A percentile compares a stretch with the other conserved stretches of the same genome.
Conservation (phyloP, 768 basidiomycete genomes). For the Suillus spraguei region DNA sequence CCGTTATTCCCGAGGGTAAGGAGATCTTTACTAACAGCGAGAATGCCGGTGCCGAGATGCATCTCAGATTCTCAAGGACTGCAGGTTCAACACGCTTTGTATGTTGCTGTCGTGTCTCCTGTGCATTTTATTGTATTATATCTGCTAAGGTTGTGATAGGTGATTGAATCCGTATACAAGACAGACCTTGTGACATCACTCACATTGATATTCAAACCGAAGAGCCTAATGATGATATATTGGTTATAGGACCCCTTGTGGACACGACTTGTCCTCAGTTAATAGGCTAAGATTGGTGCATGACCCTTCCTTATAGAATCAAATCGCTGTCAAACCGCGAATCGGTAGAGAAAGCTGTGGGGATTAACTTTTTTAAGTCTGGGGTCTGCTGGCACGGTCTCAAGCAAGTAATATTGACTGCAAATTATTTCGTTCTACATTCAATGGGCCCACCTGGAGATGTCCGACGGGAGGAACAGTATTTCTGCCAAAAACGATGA, state of each 20-base stretch:
- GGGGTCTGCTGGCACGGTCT: background rate
- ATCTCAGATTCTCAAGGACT: background rate
- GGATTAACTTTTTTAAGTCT: background rate
- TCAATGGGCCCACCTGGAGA: background rate
- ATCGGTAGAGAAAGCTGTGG: background rate
- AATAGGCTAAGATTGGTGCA: background rate
- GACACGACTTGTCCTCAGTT: background rate
- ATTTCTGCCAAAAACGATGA: background rate
- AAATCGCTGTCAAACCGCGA: background rate
- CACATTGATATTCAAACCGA: background rate
- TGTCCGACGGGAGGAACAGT: background rate
- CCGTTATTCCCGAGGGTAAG: background rate
- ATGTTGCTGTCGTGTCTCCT: background rate
- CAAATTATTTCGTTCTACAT: background rate
- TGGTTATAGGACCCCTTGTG: background rate
- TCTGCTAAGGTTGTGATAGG: background rate
- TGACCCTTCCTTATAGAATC: background rate
- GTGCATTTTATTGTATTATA: background rate
- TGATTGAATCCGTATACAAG: background rate
- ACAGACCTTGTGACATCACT: background rate
- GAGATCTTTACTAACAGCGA: background rate
- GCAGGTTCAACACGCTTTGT: background rate
- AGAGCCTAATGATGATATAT: background rate
- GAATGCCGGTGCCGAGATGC: background rate
- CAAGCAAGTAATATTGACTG: background rate